phyloP scores from a whole-genome alignment of 805 yeast genomes.

The Hanseniaspora valbyensis region DNA sequence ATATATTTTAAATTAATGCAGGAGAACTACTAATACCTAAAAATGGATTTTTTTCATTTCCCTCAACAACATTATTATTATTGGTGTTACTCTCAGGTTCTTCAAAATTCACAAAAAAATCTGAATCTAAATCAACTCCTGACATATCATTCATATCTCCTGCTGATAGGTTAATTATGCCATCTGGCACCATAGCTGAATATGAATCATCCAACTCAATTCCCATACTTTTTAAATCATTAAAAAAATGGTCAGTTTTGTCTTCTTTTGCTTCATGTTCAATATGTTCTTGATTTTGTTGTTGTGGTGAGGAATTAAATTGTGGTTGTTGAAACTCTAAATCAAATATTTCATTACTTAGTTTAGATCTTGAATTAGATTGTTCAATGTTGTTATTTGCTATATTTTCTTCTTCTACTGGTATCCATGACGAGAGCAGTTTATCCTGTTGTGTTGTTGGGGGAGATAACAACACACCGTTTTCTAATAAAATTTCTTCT shows the following conservation, averaged over 20 bases:
- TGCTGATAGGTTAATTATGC: neutral
- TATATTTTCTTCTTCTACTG: neutral
- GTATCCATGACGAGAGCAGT: neutral
- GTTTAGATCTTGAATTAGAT: neutral
- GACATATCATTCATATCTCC: neutral
- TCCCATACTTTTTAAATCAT: slow-evolving; percentile 2
- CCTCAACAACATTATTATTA: neutral
- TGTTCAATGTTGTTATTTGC: neutral
- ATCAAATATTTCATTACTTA: slow-evolving; percentile 12
- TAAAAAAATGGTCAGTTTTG: slow-evolving; percentile 6
- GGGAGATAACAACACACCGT: neutral
- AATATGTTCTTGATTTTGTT: too few species aligned
- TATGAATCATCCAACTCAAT: slow-evolving; percentile 5
- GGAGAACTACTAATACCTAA: neutral
- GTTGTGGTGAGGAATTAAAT: slow-evolving; percentile 2
- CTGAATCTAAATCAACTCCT: neutral
- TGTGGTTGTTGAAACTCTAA: neutral
- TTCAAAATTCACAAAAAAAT: neutral
- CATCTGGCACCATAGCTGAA: neutral
- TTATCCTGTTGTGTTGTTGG: neutral
- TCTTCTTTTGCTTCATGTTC: neutral
- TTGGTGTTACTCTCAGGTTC: neutral
- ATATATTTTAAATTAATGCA: neutral
- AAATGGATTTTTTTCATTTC: neutral
- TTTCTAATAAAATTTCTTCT: neutral